phyloP scores from a whole-genome alignment of 1,284 basidiomycete species.

The Cutaneotrichosporon daszewskae region DNA sequence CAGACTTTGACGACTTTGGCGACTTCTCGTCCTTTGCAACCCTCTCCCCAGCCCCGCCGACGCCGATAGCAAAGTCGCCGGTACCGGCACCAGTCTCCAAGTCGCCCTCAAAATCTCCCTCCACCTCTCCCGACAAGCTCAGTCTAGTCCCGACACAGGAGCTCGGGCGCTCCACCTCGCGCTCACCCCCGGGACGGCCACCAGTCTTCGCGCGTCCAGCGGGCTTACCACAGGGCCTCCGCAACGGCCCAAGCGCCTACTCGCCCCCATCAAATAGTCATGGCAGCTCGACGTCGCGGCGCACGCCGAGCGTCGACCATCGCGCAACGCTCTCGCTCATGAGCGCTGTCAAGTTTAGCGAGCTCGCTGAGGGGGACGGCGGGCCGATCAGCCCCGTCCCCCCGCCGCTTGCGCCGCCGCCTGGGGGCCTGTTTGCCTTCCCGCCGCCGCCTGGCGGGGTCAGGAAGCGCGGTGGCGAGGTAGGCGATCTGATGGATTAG shows the following conservation, averaged over 20 bases:
- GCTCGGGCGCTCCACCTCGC: background rate
- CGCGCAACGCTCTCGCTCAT: slow-evolving; percentile 5
- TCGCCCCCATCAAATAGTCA: too few relatives aligned
- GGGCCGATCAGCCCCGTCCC: background rate
- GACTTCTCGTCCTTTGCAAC: slow-evolving; percentile 9
- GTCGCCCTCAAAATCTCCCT: background rate
- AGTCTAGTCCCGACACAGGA: too few relatives aligned
- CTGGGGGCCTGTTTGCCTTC: background rate
- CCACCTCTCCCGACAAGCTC: too few relatives aligned
- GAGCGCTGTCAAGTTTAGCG: background rate
- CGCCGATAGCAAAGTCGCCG: background rate
- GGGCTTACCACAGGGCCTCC: background rate
- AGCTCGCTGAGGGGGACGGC: background rate
- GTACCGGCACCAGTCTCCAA: background rate
- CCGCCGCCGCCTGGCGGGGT: slow-evolving; percentile 2
- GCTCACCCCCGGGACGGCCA: background rate
- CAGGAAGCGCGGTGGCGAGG: too few relatives aligned
- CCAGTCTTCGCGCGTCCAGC: slow-evolving; percentile 1
- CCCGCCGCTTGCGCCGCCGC: background rate
- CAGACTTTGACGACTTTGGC: slow-evolving; percentile 14
- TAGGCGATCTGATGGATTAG: too few relatives aligned
- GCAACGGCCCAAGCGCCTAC: too few relatives aligned
- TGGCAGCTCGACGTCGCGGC: too few relatives aligned
- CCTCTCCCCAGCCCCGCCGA: slow-evolving; percentile 1
- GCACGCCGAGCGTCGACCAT: slow-evolving; percentile 11